Conservation (phyloP, 225 moss, liverwort and hornwort genomes). For the Antitrichia curtipendula region DNA sequence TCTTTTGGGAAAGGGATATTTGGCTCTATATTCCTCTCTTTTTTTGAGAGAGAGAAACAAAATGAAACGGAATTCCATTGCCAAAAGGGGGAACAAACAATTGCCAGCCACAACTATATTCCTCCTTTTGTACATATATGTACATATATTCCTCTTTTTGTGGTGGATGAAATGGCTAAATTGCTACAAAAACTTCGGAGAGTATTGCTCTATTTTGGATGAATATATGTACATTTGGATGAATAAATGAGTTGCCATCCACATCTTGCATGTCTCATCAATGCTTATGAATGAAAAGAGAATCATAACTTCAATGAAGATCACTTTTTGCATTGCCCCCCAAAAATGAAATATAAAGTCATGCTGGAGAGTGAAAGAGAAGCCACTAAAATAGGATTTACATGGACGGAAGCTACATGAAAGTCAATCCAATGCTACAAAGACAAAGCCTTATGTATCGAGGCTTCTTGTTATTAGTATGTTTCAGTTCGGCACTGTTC, state of each 20-base stretch:
- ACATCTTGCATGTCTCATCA: neutral
- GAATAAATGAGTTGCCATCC: neutral
- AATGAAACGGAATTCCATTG: too few relatives aligned
- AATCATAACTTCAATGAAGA: neutral
- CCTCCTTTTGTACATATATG: too few relatives aligned
- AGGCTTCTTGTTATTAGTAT: neutral
- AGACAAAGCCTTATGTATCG: neutral
- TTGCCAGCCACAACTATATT: too few relatives aligned
- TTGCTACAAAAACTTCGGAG: fast-evolving
- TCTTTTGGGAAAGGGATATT: neutral
- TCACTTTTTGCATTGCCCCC: neutral
- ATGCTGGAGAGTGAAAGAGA: fast-evolving
- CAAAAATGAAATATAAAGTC: neutral
- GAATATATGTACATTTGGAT: neutral
- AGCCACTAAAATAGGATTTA: fast-evolving
- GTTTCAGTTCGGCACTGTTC: neutral
- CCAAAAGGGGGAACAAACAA: too few relatives aligned
- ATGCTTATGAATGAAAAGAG: neutral
- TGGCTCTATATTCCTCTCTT: neutral
- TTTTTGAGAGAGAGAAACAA: too few relatives aligned
- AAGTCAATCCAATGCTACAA: too few relatives aligned
- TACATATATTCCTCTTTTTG: neutral
- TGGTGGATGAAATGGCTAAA: neutral
- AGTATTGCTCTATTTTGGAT: neutral
- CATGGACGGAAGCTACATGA: neutral